Evolutionary conservation across 1,284 basidiomycete species (phyloP).

Genomic region (Leccinum fallax): DNA sequence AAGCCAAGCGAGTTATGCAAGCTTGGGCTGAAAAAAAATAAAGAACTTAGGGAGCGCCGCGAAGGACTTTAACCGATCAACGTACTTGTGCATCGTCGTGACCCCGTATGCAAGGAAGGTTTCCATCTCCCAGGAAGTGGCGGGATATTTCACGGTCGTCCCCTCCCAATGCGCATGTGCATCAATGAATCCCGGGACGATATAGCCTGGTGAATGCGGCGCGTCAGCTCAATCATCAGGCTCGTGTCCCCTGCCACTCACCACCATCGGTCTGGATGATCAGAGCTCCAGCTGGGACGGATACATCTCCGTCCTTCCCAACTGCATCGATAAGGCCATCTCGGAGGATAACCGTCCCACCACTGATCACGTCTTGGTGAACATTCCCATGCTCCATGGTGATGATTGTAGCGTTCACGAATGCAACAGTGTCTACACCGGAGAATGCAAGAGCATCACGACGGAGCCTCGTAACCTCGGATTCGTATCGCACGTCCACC

Average conservation of each 20-base stretch:
- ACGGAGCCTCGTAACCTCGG: slow-evolving; percentile 60
- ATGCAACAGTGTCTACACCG: slow-evolving; percentile 51
- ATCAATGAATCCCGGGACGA: slow-evolving; percentile 73
- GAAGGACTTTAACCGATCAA: slow-evolving; percentile 1
- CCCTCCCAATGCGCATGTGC: slow-evolving; percentile 75
- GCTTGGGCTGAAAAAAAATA: slow-evolving; percentile 53
- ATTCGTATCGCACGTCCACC: slow-evolving; percentile 57
- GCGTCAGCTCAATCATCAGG: not conserved
- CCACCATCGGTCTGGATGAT: slow-evolving; percentile 63
- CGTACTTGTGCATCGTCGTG: slow-evolving; percentile 75
- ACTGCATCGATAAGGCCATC: slow-evolving; percentile 59
- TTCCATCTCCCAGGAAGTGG: slow-evolving; percentile 72
- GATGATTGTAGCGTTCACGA: slow-evolving; percentile 66
- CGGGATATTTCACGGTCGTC: slow-evolving; percentile 51
- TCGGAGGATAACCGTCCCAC: slow-evolving; percentile 53
- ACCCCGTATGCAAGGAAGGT: slow-evolving; percentile 78
- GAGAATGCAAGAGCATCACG: slow-evolving; percentile 44
- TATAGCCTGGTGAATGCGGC: slow-evolving; percentile 47
- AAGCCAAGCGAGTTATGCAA: slow-evolving; percentile 61
- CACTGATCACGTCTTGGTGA: slow-evolving; percentile 47
- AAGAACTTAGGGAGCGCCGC: not conserved
- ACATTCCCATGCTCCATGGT: slow-evolving; percentile 54
- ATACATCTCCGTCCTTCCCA: slow-evolving; percentile 41
- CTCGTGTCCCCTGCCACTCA: slow-evolving; percentile 32
- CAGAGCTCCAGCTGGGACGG: slow-evolving; percentile 45